A percentile compares a stretch with the other conserved stretches of the same genome.
Evolutionary conservation across 345 rosid genomes (phyloP).

Genomic region (Trapa bicornis): DNA sequence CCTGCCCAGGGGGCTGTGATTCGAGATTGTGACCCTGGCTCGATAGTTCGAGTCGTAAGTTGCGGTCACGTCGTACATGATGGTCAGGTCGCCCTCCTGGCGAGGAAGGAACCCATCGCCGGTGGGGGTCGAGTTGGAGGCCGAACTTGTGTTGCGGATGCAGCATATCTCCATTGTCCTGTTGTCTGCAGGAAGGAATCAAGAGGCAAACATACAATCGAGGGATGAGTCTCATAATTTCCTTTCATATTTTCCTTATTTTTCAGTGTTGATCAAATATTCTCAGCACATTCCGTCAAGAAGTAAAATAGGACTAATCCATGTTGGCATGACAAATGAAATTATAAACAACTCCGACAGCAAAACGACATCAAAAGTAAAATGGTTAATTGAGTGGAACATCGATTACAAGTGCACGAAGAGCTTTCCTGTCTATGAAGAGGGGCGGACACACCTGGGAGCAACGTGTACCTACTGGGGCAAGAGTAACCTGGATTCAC

Average conservation of each 20-base stretch:
- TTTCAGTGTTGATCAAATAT: too few species aligned
- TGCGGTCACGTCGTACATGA: conserved; percentile 30
- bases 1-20: conserved; percentile 31
- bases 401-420: too few species aligned
- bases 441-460: neutral
- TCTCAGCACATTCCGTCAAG: too few species aligned
- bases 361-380: too few species aligned
- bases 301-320: too few species aligned
- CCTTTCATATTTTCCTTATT: too few species aligned
- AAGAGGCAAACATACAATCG: neutral
- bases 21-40: conserved; percentile 38
- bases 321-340: too few species aligned
- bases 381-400: too few species aligned
- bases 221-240: too few species aligned
- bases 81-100: conserved; percentile 32
- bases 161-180: conserved; percentile 27
- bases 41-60: conserved; percentile 18
- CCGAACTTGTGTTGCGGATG: conserved; percentile 9
- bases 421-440: too few species aligned
- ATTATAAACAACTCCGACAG: too few species aligned
- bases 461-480: conserved; percentile 9
- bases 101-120: conserved; percentile 16
- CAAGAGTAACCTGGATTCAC: conserved; percentile 35
- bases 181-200: conserved; percentile 5
- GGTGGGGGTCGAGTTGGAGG: conserved; percentile 3